Conservation (phyloP, 2,329 filamentous ascomycete genomes). For the Ophiocordyceps camponoti-saundersi region DNA sequence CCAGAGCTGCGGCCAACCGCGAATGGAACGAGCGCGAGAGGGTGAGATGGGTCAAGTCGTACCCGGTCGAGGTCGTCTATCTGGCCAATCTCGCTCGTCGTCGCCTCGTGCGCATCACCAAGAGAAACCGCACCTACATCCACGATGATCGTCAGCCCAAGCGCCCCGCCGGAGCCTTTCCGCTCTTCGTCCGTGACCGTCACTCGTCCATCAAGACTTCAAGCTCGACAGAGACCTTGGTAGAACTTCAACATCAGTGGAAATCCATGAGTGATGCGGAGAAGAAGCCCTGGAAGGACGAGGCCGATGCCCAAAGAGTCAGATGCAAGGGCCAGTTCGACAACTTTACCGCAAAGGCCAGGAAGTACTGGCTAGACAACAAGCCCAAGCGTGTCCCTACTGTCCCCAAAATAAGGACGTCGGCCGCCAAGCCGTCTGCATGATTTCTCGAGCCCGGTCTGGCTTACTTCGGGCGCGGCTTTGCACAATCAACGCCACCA, state of each 20-base stretch:
- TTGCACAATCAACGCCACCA: no score
- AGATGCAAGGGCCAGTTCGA: constrained; percentile 6
- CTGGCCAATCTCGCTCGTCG: constrained; percentile 30
- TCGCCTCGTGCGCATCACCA: constrained; percentile 16
- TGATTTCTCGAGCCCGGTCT: background rate
- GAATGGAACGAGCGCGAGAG: constrained; percentile 19
- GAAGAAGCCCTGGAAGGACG: constrained; percentile 22
- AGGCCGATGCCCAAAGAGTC: constrained; percentile 4
- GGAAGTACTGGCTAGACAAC: background rate
- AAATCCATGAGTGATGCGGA: constrained; percentile 21
- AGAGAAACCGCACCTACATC: constrained; percentile 14
- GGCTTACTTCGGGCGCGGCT: background rate
- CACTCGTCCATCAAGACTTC: background rate
- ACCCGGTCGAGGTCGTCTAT: constrained; percentile 21
- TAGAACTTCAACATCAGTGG: constrained; percentile 21
- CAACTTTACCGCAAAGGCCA: background rate
- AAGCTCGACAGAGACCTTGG: constrained; percentile 6
- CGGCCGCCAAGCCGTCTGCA: background rate
- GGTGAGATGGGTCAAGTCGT: constrained; percentile 30
- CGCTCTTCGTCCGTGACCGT: constrained; percentile 13
- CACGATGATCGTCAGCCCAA: constrained; percentile 31
- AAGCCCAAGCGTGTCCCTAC: background rate
- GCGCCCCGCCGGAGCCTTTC: constrained; percentile 14
- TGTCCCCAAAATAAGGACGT: background rate
- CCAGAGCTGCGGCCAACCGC: constrained; percentile 20